phyloP scores from a whole-genome alignment of 2,329 filamentous ascomycete genomes.

The Xylariaceae sp. region DNA sequence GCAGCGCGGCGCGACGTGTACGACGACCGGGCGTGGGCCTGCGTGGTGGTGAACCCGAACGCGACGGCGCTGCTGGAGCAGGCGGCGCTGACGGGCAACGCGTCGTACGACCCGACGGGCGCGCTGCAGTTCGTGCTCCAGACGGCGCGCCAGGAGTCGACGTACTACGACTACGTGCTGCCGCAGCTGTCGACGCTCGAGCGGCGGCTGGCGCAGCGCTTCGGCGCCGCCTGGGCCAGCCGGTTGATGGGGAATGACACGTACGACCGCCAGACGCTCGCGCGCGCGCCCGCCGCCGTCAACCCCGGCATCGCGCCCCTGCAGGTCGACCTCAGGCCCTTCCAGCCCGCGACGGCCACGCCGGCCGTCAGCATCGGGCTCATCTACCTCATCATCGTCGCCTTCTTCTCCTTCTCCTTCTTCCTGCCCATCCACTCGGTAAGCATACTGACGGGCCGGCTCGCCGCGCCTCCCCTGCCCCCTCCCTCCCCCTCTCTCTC shows the following conservation, averaged over 20 bases:
- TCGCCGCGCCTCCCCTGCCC: too few relatives aligned
- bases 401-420: constrained; percentile 60
- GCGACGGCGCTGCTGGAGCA: constrained; percentile 49
- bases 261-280: constrained; percentile 21
- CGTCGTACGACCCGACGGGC: constrained; percentile 52
- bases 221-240: constrained; percentile 38
- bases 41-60: constrained; percentile 55
- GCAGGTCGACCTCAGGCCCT: constrained; percentile 49
- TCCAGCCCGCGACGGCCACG: constrained; percentile 44
- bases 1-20: constrained; percentile 52
- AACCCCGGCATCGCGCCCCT: constrained; percentile 25
- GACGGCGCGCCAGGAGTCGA: constrained; percentile 48
- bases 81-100: constrained; percentile 46
- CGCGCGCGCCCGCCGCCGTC: constrained; percentile 19
- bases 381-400: constrained; percentile 61
- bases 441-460: too few relatives aligned
- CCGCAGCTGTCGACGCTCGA: constrained; percentile 43
- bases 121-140: constrained; percentile 50
- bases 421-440: constrained; percentile 55
- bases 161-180: constrained; percentile 43
- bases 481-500: background rate
- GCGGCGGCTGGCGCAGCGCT: constrained; percentile 35
- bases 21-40: constrained; percentile 51
- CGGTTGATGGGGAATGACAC: constrained; percentile 33
- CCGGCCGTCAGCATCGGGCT: constrained; percentile 55